Base-by-base conservation (phyloP, 768 basidiomycete species). In the Suillus subalutaceus region DNA sequence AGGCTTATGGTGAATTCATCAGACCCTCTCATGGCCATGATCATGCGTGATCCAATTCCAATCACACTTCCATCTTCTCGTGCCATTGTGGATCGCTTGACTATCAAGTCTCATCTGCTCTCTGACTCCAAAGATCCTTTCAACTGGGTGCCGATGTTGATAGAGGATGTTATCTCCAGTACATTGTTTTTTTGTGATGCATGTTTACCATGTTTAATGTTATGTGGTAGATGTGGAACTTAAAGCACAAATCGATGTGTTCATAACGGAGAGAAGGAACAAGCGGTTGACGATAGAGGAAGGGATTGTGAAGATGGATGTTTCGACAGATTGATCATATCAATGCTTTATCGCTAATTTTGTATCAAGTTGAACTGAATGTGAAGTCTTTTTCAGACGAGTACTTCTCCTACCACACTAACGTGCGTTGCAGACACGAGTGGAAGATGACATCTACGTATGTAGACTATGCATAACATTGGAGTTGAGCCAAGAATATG, bases 1-100 rank as follows among this genome's bases (percentile, higher is more conserved):
- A 35, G 13, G 13, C 15, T 15, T 26, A 69, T 61, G 64, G 9
- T 62, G 23, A 56, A 35, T 63, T 18, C 52, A 56, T 23, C 63
- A 96, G 95, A 96, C 76, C 94, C 93, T 1, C 82, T 97, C 68
- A 94, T 96, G 88, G 90, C 85, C 72, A 92, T 92, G 5, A 74
- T 99, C 63, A 99, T 99, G 97, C 90, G 88, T 63, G 95, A 99
- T 75, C 97, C 97, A 4, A 96, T 99, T n/a, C n/a, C n/a, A n/a
- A n/a, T n/a, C 65, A 86, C 88, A 37, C 77, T 99, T 40, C 97
- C 97, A 0, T 89, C 91, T 0, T 98, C 96, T 2, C 84, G 82
- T 63, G 81, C 86, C 0, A 84, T 92, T 41, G 76, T 99, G 52
- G 97, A 99, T 76, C 88, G 93, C 30, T 83, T 91, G 2, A 98